Evolutionary conservation across 371 early-diverging fungal species (phyloP), one percentile per base, ranked within the genome.

Genomic region (Rhizopus delemar): DNA sequence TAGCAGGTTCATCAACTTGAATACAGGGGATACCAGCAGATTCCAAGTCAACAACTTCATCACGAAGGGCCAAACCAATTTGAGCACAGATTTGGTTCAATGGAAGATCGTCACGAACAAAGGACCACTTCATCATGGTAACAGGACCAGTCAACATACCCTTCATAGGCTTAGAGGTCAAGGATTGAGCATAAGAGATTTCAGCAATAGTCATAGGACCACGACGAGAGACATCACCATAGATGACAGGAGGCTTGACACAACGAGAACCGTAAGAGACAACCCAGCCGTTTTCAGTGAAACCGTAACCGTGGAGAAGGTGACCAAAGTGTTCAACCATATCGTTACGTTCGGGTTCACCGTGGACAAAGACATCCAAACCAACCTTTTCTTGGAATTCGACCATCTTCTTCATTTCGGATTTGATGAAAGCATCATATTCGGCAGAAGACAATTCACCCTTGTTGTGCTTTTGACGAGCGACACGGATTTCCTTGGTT

Each of bases 1-100:
- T 94, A 65, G 98, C 98, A 38, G 98, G 97, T 78, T 97, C 98
- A 77, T 97, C 98, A 63, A 97, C 94, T 81, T 97, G 98, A 68
- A 97, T 95, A 59, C 87, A 90, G 62, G 86, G 84, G 73, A 96
- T 95, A 34, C 96, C 96, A 56, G 93, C 96, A 49, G 80, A 67
- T 76, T 97, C 98, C 46, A 97, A 81, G 66, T 97, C 98, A 39
- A 75, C 77, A 43, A 97, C 97, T 82, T 97, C 98, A 65, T 97
- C 92, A 71, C 96, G 93, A 70, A 97, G 90, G 60, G 97, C 98
- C 62, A 97, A 84, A 53, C 94, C 98, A 46, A 97, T 75, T 80
- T 97, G 98, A 62, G 81, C 83, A 64, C 95, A 88, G 56, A 96
- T 90, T 46, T 84, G 83, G 38, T 82, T 79, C 69, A 91, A 86